Evolutionary conservation across 768 basidiomycete genomes (phyloP).

Genomic region (Kwoniella sp.): DNA sequence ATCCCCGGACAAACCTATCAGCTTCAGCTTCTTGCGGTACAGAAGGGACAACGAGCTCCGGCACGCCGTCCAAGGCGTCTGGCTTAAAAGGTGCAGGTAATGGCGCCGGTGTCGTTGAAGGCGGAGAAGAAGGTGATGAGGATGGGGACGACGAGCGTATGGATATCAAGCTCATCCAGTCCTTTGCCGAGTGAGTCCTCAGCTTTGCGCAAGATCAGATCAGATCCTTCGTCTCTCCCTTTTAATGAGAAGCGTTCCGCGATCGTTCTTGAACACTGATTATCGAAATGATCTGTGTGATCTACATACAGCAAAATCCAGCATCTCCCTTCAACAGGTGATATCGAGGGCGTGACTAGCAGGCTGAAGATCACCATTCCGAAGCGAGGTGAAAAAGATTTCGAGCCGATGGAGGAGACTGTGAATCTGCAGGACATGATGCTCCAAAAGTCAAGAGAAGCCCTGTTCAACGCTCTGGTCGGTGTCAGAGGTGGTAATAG

Average conservation of each 20-base stretch:
- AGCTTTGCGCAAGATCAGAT: background rate
- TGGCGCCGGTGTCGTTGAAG: conserved; percentile 7
- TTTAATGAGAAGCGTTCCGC: too few species aligned
- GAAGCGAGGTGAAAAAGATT: conserved; percentile 96
- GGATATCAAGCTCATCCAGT: conserved; percentile 46
- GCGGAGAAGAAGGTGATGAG: conserved; percentile 41
- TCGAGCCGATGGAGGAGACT: conserved; percentile 71
- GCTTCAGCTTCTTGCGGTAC: conserved; percentile 7
- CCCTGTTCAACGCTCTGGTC: conserved; percentile 82
- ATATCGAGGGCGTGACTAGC: conserved; percentile 8
- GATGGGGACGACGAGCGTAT: conserved; percentile 49
- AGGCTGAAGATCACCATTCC: conserved; percentile 67
- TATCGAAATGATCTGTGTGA: background rate
- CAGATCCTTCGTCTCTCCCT: too few species aligned
- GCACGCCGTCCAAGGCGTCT: background rate
- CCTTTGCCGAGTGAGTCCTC: conserved; percentile 46
- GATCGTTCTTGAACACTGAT: background rate
- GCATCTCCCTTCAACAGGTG: conserved; percentile 27
- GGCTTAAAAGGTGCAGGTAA: background rate
- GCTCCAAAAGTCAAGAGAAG: conserved; percentile 74
- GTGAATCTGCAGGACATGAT: conserved; percentile 69
- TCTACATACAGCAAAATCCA: conserved; percentile 42
- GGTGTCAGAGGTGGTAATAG: conserved; percentile 74
- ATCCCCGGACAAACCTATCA: conserved; percentile 18
- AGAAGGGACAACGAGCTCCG: background rate